Conservation (phyloP, 148 eudicot genomes). For the Limonium bicolor region DNA sequence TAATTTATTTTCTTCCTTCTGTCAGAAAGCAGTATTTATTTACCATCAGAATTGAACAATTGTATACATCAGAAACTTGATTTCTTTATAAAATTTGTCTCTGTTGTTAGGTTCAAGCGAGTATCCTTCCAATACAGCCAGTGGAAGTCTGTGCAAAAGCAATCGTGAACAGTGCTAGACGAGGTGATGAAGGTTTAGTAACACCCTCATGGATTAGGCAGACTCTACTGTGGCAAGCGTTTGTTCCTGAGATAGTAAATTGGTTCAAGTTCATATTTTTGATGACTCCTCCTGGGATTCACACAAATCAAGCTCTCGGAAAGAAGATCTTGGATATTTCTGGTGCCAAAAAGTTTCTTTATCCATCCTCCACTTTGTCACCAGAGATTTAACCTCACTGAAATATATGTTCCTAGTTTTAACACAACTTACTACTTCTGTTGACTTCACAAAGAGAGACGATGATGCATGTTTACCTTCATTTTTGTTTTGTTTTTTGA, state of each 20-base stretch:
- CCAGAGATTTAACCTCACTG: too few species aligned
- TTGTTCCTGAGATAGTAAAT: conserved; percentile 39
- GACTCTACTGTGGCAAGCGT: conserved; percentile 19
- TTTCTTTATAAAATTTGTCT: too few species aligned
- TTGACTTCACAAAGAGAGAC: too few species aligned
- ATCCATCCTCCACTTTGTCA: conserved; percentile 24
- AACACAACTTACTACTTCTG: too few species aligned
- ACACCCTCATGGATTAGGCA: conserved; percentile 43
- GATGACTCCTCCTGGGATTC: conserved; percentile 23
- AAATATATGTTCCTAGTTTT: too few species aligned
- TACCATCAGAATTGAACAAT: too few species aligned
- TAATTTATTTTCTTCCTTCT: too few species aligned
- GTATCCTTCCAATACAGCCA: conserved; percentile 24
- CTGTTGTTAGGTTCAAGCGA: conserved; percentile 26
- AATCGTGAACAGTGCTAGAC: conserved; percentile 35
- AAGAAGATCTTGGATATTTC: conserved; percentile 37
- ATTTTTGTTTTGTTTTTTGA: too few species aligned
- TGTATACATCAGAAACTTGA: too few species aligned
- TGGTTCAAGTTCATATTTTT: conserved; percentile 18
- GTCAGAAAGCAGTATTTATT: too few species aligned
- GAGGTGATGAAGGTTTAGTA: conserved; percentile 36
- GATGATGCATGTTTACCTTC: too few species aligned
- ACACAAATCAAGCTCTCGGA: conserved; percentile 23
- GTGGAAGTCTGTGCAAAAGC: conserved; percentile 30
- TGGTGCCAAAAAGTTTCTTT: conserved; percentile 26